Base-by-base conservation (phyloP, 305 asterid species). In the Solanum hybrid region DNA sequence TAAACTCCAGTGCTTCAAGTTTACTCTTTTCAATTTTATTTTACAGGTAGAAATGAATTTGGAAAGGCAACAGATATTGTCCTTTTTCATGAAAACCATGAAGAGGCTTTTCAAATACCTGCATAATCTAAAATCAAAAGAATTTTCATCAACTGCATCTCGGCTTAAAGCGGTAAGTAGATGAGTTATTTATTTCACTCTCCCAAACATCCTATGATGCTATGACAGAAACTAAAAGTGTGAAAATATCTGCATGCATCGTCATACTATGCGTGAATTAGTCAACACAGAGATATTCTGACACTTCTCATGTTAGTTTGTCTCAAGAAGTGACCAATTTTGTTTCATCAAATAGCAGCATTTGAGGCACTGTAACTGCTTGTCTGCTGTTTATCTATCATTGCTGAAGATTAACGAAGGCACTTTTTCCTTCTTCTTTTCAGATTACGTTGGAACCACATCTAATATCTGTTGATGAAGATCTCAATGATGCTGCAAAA, bases 391-490 rank as follows among this genome's bases (percentile, higher is more conserved):
- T 81, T n/a, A 40, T 81, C 69, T 40, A 5, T 82, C 38, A 17
- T 51, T 9, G 12, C 29, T 84, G 38, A 29, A 84, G 40, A 31
- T 31, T 22, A 86, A 38, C 27, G 0, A n/a, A 64, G 56, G 31
- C 81, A 66, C 15, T 27, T 29, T 64, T 64, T 66, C 78, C 26
- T 36, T 5, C 75, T 91, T 14, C 40, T 79, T 90, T 92, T 86
- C 94, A 97, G 99, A 93, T 94, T 88, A 26, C 82, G 24, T 22
- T 95, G 96, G 95, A 95, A 87, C 98, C 99, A 36, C 98, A 94
- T 91, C 92, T 93, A 10, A 66, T 95, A 78, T 94, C 99, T 29
- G 86, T 97, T 72, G 99, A 97, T 19, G 98, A 96, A 31, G 99
- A 97, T 91, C 95, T 96, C 89, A 90, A 94, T n/a, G 93, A 93